Evolutionary conservation across 768 basidiomycete genomes (phyloP), one percentile per base, ranked within the genome.

Genomic region (Podaxis sp.): DNA sequence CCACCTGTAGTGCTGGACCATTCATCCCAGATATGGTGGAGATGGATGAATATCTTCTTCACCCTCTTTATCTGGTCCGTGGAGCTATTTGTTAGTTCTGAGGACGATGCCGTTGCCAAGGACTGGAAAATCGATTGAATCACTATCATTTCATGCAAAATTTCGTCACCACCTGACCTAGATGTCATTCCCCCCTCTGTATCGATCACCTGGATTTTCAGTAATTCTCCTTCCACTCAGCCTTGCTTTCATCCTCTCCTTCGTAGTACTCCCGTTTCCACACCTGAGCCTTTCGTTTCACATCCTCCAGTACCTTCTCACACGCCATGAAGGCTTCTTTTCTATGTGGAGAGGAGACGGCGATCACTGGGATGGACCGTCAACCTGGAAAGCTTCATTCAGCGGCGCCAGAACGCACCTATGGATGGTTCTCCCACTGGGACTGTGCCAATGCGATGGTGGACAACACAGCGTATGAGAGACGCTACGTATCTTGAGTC

Each of bases 191-290:
- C 4, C 17, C 12, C 22, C 8, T 24, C 40, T 15, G 5, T 55
- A 24, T 15, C 36, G 26, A 46, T 44, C 57, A 24, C 30, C 52
- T n/a, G n/a, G 51, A 55, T 33, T 9, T 63, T 73, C 70, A 80
- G 59, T 73, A 68, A 71, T 91, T 91, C 64, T 79, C 80, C 73
- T 91, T 91, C 90, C 90, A 91, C 69, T 84, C 81, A 9, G 88
- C 89, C 55, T 77, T 79, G 36, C 78, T 82, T 51, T 88, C 87
- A 55, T 73, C 72, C 67, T 86, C 83, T 6, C 86, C 89, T 69
- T 88, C 88, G 68, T 95, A 96, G 69, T 84, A 92, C 71, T 96
- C 95, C 68, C 90, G 77, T 78, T 96, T 96, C 95, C 95, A 96
- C 66, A 96, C 90, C 73, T 93, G 93, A 46, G 83, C 92, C 69